A percentile compares a stretch with the other conserved stretches of the same genome.
Conservation (phyloP, 768 basidiomycete species). For the Leucocoprinus sp. region DNA sequence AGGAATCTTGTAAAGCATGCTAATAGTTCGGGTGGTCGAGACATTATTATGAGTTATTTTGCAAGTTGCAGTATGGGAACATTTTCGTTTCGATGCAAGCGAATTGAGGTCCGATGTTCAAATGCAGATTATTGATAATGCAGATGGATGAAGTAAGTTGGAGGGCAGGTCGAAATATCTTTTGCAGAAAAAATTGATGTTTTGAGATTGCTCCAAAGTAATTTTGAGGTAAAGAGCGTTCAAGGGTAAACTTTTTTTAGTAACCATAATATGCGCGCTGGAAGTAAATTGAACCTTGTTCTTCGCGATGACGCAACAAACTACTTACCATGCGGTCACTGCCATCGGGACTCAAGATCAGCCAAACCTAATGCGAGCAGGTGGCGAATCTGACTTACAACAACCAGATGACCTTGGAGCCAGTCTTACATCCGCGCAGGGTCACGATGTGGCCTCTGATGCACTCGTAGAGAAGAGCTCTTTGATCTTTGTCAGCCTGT, state of each 20-base stretch:
- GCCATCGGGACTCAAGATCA: slow-evolving; percentile 1
- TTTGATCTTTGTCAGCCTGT: slow-evolving; percentile 82
- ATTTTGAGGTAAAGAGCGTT: slow-evolving; percentile 1
- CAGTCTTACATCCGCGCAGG: slow-evolving; percentile 84
- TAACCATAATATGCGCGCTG: slow-evolving; percentile 41
- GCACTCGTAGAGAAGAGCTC: slow-evolving; percentile 74
- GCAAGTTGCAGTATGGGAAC: neutral
- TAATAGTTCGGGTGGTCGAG: slow-evolving; percentile 6
- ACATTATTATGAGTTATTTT: neutral
- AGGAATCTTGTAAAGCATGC: slow-evolving; percentile 7
- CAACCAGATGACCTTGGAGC: slow-evolving; percentile 88
- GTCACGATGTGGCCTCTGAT: slow-evolving; percentile 85
- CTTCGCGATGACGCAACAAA: slow-evolving; percentile 1
- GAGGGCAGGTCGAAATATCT: slow-evolving; percentile 9
- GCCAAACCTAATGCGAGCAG: neutral
- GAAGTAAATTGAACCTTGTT: neutral
- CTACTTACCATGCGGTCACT: slow-evolving; percentile 34
- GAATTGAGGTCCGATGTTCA: slow-evolving; percentile 7
- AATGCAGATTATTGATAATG: slow-evolving; percentile 12
- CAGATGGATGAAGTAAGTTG: slow-evolving; percentile 8
- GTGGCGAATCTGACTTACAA: slow-evolving; percentile 40
- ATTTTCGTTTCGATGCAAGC: slow-evolving; percentile 1
- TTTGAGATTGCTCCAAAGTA: slow-evolving; percentile 9
- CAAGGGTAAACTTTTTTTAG: slow-evolving; percentile 14
- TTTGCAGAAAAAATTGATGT: slow-evolving; percentile 10